A percentile compares a stretch with the other conserved stretches of the same genome.
phyloP scores from a whole-genome alignment of 306 rosid genomes.

The Ormosia emarginata region DNA sequence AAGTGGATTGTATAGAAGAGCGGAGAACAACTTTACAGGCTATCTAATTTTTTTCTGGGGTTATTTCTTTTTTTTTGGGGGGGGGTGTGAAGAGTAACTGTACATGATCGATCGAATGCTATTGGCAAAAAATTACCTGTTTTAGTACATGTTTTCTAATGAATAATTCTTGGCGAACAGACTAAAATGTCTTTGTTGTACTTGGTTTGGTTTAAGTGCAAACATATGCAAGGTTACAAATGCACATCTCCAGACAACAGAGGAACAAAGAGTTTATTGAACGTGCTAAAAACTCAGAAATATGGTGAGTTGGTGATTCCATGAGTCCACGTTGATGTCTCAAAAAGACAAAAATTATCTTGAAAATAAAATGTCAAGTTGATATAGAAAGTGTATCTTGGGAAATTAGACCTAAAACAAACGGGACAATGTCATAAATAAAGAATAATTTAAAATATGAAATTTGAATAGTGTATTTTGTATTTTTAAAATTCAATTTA shows the following conservation, averaged over 20 bases:
- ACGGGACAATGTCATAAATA: neutral
- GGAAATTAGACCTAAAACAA: neutral
- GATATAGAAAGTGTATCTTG: neutral
- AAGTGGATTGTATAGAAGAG: neutral
- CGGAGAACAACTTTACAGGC: neutral
- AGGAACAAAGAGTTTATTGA: neutral
- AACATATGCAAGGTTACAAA: neutral
- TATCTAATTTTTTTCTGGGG: neutral
- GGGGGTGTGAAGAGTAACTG: neutral
- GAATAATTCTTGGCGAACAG: neutral
- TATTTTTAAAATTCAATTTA: neutral
- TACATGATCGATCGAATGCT: neutral
- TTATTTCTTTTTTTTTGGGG: neutral
- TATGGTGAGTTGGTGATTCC: neutral
- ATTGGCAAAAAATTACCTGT: neutral
- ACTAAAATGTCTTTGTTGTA: neutral
- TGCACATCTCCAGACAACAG: neutral
- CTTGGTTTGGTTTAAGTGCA: neutral
- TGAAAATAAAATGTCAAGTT: neutral
- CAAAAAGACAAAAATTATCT: neutral
- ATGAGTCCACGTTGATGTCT: neutral
- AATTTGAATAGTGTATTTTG: neutral
- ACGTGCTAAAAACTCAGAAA: neutral
- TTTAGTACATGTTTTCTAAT: neutral
- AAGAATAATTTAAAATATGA: neutral